phyloP scores from a whole-genome alignment of 192 early-diverging fungal species.

The Entophlyctis helioformis region DNA sequence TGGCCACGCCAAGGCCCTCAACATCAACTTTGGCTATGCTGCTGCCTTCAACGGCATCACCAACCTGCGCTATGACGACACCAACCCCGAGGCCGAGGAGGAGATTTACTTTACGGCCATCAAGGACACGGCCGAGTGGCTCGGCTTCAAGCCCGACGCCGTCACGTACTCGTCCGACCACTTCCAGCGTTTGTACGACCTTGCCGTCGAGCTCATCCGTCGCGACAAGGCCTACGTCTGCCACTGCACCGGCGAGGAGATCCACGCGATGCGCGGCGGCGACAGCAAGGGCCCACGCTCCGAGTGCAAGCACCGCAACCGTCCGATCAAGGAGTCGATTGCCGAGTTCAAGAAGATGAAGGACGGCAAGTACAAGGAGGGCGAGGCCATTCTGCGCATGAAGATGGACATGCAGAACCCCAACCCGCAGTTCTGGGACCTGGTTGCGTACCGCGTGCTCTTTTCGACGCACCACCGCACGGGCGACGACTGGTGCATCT shows the following conservation, averaged over 20 bases:
- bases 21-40: conserved; percentile 99
- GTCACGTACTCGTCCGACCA: conserved; percentile 97
- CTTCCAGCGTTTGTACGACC: conserved; percentile 91
- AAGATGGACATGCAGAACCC: conserved; percentile 98
- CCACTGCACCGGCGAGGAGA: conserved; percentile 92
- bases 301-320: conserved; percentile 82
- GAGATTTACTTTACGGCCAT: conserved; percentile 93
- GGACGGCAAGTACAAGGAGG: conserved; percentile 87
- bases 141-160: conserved; percentile 84
- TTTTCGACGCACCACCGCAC: conserved; percentile 85
- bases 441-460: conserved; percentile 92
- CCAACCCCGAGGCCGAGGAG: conserved; percentile 89
- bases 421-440: conserved; percentile 99
- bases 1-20: conserved; percentile 99
- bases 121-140: conserved; percentile 85
- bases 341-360: conserved; percentile 97
- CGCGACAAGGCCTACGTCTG: conserved; percentile 86
- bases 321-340: conserved; percentile 86
- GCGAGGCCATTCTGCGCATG: conserved; percentile 90
- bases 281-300: conserved; percentile 71
- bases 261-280: conserved; percentile 84
- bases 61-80: conserved; percentile 87
- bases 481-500: conserved; percentile 90
- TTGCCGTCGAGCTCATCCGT: conserved; percentile 84
- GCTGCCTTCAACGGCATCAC: conserved; percentile 76